Evolutionary conservation across 768 basidiomycete genomes (phyloP).

Genomic region (Pisolithus albus): DNA sequence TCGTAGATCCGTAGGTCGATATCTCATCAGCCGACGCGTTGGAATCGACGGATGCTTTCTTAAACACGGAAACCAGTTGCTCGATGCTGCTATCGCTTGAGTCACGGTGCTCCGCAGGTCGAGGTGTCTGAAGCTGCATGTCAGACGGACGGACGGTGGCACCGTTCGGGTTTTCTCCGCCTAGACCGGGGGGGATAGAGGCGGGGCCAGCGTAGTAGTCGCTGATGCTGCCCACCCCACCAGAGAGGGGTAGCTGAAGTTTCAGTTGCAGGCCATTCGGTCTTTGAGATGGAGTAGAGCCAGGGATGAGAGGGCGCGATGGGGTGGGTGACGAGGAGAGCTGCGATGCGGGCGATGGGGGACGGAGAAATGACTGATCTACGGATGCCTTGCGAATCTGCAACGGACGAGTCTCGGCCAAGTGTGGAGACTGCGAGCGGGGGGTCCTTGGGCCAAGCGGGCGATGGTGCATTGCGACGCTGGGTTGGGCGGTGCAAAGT

Average conservation of each 20-base stretch:
- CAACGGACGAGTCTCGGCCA: constrained; percentile 34
- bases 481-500: neutral
- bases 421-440: constrained; percentile 36
- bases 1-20: constrained; percentile 18
- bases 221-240: constrained; percentile 15
- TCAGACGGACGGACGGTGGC: constrained; percentile 37
- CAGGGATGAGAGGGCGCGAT: constrained; percentile 27
- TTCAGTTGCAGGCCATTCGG: constrained; percentile 27
- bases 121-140: constrained; percentile 29
- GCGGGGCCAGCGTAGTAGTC: constrained; percentile 28
- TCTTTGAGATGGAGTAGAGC: constrained; percentile 15
- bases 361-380: constrained; percentile 22
- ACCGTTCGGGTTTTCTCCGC: constrained; percentile 31
- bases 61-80: constrained; percentile 29
- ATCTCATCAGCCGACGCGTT: constrained; percentile 33
- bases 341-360: constrained; percentile 23
- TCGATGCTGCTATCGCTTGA: constrained; percentile 30
- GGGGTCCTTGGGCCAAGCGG: constrained; percentile 48
- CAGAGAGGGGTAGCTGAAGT: constrained; percentile 30
- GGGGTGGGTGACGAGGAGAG: constrained; percentile 27
- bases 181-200: constrained; percentile 28
- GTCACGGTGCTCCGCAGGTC: constrained; percentile 20
- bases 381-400: constrained; percentile 32
- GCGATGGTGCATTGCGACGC: constrained; percentile 28
- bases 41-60: constrained; percentile 23